Conservation (phyloP, 2,329 filamentous ascomycete genomes). For the Aspergillus unguis region DNA sequence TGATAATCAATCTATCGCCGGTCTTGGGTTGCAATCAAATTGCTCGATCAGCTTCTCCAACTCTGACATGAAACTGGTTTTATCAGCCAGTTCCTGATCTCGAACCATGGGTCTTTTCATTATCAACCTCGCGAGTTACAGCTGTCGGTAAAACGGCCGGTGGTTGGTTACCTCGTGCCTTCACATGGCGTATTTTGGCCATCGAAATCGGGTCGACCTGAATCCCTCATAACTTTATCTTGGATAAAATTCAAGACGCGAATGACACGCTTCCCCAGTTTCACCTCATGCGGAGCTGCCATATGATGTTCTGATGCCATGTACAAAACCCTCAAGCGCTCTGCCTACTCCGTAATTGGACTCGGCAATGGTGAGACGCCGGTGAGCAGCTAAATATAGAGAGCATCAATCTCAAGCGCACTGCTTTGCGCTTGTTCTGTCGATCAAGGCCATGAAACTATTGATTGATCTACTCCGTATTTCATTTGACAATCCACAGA, state of each 20-base stretch:
- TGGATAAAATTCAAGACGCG: neutral
- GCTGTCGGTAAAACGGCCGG: no score
- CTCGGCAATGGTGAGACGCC: neutral
- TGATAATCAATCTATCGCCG: no score
- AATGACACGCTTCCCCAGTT: neutral
- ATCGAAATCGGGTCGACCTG: neutral
- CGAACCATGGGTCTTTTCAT: no score
- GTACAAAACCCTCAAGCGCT: neutral
- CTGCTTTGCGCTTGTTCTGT: neutral
- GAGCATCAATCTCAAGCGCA: neutral
- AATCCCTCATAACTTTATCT: slow-evolving; percentile 5
- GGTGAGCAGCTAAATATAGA: slow-evolving; percentile 10
- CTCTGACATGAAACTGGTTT: no score
- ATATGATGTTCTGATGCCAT: neutral
- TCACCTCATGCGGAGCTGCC: neutral
- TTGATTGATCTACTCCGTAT: neutral
- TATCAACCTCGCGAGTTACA: no score
- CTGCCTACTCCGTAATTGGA: no score
- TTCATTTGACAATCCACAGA: neutral
- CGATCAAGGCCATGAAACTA: slow-evolving; percentile 1
- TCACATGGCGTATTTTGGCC: no score
- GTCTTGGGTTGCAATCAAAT: no score
- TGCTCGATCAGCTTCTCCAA: no score
- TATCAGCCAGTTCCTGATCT: no score
- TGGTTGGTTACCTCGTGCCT: no score